Evolutionary conservation across 768 basidiomycete genomes (phyloP), one percentile per base, ranked within the genome.

Genomic region (Multifurca ochricompacta): DNA sequence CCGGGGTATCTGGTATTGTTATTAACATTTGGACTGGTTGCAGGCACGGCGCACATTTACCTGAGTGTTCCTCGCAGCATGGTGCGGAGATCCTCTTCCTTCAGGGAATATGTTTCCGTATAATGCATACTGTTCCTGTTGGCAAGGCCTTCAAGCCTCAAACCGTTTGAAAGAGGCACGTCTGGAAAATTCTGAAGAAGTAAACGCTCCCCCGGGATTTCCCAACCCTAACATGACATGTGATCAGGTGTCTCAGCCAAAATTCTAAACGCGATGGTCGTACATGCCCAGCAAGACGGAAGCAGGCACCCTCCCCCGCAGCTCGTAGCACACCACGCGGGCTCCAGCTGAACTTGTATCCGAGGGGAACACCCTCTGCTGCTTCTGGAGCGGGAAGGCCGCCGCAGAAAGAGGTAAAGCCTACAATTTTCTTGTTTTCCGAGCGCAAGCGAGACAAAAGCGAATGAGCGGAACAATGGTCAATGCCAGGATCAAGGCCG

Each of bases 291-390:
- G 72, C 60, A 23, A 91, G 70, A 62, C 78, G 77, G 68, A 82
- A 96, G 35, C 64, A 66, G 2, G 94, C 91, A 0, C 71, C 66
- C 59, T 94, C 91, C 53, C 82, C 67, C 0, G 88, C 87, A 2
- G 92, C 94, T 14, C 75, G 78, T 35, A 97, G 70, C 7, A 95
- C 92, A 5, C 91, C 93, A 53, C 82, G 75, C 0, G 94, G 92
- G 45, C 82, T 87, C 94, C 94, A 97, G 60, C 91, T 90, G 65
- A 92, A 92, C 65, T 93, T 95, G 64, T 95, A 93, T n/a, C 84
- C 77, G 9, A 94, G 70, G 2, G 91, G 91, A 14, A 85, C 80
- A 57, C 73, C 68, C 8, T 65, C 69, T 19, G 74, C 74, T 30
- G 67, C 64, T 39, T 86, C 86, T 0, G 89, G 89, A 1, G 85